phyloP scores from a whole-genome alignment of 768 basidiomycete genomes.

The Termitomyces sp. region DNA sequence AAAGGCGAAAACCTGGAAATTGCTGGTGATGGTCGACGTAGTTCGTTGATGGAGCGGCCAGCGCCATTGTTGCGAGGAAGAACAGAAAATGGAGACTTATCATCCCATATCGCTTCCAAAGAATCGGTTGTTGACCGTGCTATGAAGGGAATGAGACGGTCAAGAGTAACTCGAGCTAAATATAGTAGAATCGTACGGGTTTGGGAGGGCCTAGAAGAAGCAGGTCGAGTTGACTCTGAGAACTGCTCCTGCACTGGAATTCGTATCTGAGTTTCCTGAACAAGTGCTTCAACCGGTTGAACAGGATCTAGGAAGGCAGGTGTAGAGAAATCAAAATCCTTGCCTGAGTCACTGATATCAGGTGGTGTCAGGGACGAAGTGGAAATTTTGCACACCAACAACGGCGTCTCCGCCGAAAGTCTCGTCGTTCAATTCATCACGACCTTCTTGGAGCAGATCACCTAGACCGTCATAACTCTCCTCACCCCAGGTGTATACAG shows the following conservation, averaged over 20 bases:
- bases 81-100: constrained; percentile 72
- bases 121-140: constrained; percentile 42
- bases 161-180: constrained; percentile 6
- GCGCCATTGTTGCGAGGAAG: constrained; percentile 54
- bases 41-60: constrained; percentile 36
- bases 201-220: constrained; percentile 20
- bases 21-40: constrained; percentile 28
- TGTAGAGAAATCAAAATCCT: constrained; percentile 86
- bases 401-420: constrained; percentile 78
- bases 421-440: constrained; percentile 94
- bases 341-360: constrained; percentile 45
- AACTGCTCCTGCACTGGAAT: constrained; percentile 18
- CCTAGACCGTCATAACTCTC: constrained; percentile 89
- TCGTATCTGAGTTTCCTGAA: constrained; percentile 14
- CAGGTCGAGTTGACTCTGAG: constrained; percentile 11
- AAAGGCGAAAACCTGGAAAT: constrained; percentile 38
- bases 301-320: constrained; percentile 31
- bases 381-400: constrained; percentile 59
- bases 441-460: constrained; percentile 82
- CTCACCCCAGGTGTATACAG: constrained; percentile 91
- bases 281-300: too few relatives aligned
- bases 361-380: constrained; percentile 1
- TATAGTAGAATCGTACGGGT: constrained; percentile 19
- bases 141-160: constrained; percentile 17
- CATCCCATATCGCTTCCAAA: constrained; percentile 78